Base-by-base conservation (phyloP, 2,329 filamentous ascomycete genomes). In the Capronia coronata region DNA sequence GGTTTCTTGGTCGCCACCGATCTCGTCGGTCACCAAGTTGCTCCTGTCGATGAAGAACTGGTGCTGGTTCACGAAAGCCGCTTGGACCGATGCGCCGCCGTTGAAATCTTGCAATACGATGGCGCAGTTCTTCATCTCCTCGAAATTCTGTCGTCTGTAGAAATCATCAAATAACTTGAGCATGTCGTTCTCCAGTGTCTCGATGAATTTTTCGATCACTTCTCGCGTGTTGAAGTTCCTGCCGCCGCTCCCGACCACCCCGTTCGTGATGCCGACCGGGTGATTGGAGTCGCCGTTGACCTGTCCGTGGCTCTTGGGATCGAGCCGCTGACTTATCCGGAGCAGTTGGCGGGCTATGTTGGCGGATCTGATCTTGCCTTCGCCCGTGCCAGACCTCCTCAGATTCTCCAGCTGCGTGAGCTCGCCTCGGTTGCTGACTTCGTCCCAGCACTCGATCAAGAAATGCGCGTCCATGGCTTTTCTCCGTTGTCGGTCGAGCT, bases 11-110 rank as follows among this genome's bases (percentile, higher is more conserved):
- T 75, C 71, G 22, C 70, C 71, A 19, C 66, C 67, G 34, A 94
- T 80, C 65, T 95, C 90, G 62, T 95, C 90, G 0, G 84, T 86
- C 43, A 95, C 84, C 49, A 98, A 75, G 66, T 97, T 91, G 59
- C 89, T 93, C 21, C 90, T 79, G 65, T 97, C 93, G 63, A 98
- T 96, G 71, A 98, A 98, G 76, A 98, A 98, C 63, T 95, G 89
- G 69, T 98, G 94, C 67, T 98, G 93, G 65, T 98, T 98, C 64
- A 98, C 91, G 67, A 97, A 98, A 9, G 91, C 77, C 11, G 87
- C 91, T 67, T 96, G 94, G 52, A 97, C 93, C 65, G 90, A 97
- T 49, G 88, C 83, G 44, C 93, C 93, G 45, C 93, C 89, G 66
- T 91, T 95, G 75, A 98, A 98, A 68, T 97, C 93, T 65, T 93